phyloP scores from a whole-genome alignment of 192 early-diverging fungal genomes.

The Umbelopsis sp. region DNA sequence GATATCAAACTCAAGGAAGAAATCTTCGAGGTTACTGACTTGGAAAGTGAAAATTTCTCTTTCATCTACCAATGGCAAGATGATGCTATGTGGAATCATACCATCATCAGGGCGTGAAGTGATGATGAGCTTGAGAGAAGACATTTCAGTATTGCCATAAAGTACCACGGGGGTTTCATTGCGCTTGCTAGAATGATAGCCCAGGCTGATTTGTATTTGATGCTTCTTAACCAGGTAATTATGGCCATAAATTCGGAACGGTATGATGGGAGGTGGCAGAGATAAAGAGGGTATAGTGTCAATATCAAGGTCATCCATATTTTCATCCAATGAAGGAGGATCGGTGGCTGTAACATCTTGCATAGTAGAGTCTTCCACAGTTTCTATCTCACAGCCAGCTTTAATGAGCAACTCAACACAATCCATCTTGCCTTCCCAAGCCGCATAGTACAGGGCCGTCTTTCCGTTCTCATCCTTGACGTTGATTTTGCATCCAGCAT shows the following conservation, averaged over 20 bases:
- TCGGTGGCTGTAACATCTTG: conserved; percentile 1
- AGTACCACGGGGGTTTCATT: conserved; percentile 58
- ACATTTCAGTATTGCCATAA: conserved; percentile 65
- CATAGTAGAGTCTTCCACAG: conserved; percentile 7
- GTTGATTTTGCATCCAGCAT: conserved; percentile 74
- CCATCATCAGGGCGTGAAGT: conserved; percentile 87
- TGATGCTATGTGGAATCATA: conserved; percentile 88
- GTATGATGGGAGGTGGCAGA: conserved; percentile 96
- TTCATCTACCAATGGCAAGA: conserved; percentile 86
- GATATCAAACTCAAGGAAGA: conserved; percentile 92
- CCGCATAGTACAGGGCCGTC: conserved; percentile 88
- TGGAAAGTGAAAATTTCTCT: conserved; percentile 83
- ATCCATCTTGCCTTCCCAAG: conserved; percentile 87
- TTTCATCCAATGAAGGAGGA: conserved; percentile 29
- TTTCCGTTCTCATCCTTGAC: conserved; percentile 84
- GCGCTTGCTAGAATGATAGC: conserved; percentile 39
- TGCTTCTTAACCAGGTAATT: conserved; percentile 92
- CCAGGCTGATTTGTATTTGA: conserved; percentile 79
- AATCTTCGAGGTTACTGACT: conserved; percentile 71
- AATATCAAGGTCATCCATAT: conserved; percentile 71
- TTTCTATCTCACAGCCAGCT: conserved; percentile 50
- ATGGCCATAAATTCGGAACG: conserved; percentile 98
- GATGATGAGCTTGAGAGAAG: conserved; percentile 85
- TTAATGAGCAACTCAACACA: conserved; percentile 78
- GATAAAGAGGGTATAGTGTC: conserved; percentile 92